Conservation (phyloP, 345 rosid genomes). For the Populus ilicifolia region DNA sequence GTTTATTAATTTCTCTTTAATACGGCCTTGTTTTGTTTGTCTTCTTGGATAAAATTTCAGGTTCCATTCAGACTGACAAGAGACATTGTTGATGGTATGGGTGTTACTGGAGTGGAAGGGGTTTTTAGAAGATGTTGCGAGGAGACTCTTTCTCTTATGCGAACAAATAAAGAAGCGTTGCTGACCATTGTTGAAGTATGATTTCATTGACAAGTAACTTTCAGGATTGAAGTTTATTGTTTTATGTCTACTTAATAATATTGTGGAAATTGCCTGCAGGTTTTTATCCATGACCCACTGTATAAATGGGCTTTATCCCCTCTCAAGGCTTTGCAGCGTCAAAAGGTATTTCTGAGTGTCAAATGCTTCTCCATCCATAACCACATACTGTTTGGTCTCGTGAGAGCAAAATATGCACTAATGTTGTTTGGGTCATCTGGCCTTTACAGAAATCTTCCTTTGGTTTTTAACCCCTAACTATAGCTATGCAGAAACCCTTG, state of each 20-base stretch:
- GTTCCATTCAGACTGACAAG: slow-evolving; percentile 95
- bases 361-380: neutral
- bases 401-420: neutral
- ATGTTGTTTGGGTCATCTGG: too few relatives aligned
- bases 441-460: too few relatives aligned
- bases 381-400: neutral
- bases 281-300: slow-evolving; percentile 95
- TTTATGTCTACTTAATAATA: neutral
- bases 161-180: slow-evolving; percentile 94
- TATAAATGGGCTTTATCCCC: slow-evolving; percentile 99
- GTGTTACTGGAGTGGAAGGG: slow-evolving; percentile 96
- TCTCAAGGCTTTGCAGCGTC: slow-evolving; percentile 96
- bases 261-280: slow-evolving; percentile 48
- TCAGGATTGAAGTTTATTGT: neutral
- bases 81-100: slow-evolving; percentile 96
- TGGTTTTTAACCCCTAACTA: too few relatives aligned
- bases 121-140: slow-evolving; percentile 95
- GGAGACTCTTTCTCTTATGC: slow-evolving; percentile 89
- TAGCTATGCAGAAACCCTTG: too few relatives aligned
- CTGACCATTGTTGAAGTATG: slow-evolving; percentile 90
- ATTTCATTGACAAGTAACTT: slow-evolving; percentile 5
- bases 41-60: slow-evolving; percentile 31
- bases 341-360: slow-evolving; percentile 54
- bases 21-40: slow-evolving; percentile 6
- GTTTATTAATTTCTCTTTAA: neutral